Percentiles rank a stretch among this genome's conserved stretches.
Conservation (phyloP, 2,329 filamentous ascomycete species). For the Fusarium praegraminearum region DNA sequence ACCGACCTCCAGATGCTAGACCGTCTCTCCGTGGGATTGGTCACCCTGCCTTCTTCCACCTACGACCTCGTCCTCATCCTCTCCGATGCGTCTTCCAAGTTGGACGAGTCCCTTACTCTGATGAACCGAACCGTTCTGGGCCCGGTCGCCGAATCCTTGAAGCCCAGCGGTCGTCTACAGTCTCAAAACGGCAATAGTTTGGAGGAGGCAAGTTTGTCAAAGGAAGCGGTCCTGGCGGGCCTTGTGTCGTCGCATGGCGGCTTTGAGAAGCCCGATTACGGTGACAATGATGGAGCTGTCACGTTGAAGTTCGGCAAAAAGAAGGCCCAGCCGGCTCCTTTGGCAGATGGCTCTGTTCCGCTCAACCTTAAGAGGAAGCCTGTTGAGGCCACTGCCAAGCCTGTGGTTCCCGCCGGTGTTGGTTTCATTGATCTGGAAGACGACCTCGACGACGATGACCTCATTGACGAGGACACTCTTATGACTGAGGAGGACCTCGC, state of each 20-base stretch:
- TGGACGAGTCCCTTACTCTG: slow-evolving; percentile 73
- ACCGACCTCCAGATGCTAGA: slow-evolving; percentile 99
- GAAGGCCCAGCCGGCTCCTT: slow-evolving; percentile 44
- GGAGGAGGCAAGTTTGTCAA: slow-evolving; percentile 56
- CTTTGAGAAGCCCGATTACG: slow-evolving; percentile 79
- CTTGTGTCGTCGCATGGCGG: slow-evolving; percentile 72
- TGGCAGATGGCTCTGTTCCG: slow-evolving; percentile 44
- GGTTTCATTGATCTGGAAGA: slow-evolving; percentile 77
- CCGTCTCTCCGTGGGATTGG: slow-evolving; percentile 84
- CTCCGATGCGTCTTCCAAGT: slow-evolving; percentile 77
- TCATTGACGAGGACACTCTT: slow-evolving; percentile 91
- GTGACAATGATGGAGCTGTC: slow-evolving; percentile 68
- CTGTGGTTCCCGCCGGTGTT: slow-evolving; percentile 66
- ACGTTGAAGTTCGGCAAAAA: slow-evolving; percentile 60
- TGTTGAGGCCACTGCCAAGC: slow-evolving; percentile 55
- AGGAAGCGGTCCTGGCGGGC: slow-evolving; percentile 86
- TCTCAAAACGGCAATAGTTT: slow-evolving; percentile 77
- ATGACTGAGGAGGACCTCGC: slow-evolving; percentile 87
- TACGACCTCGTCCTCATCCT: slow-evolving; percentile 91
- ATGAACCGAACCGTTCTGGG: slow-evolving; percentile 76
- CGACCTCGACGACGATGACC: slow-evolving; percentile 79
- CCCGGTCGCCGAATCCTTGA: slow-evolving; percentile 77
- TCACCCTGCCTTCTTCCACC: slow-evolving; percentile 77
- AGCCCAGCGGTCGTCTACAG: slow-evolving; percentile 73
- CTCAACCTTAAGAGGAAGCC: slow-evolving; percentile 59